These are phyloP conservation scores for Fistulina hepatica DNA, from an alignment of 1,284 basidiomycete species.

Conservation along the genomic window DNA sequence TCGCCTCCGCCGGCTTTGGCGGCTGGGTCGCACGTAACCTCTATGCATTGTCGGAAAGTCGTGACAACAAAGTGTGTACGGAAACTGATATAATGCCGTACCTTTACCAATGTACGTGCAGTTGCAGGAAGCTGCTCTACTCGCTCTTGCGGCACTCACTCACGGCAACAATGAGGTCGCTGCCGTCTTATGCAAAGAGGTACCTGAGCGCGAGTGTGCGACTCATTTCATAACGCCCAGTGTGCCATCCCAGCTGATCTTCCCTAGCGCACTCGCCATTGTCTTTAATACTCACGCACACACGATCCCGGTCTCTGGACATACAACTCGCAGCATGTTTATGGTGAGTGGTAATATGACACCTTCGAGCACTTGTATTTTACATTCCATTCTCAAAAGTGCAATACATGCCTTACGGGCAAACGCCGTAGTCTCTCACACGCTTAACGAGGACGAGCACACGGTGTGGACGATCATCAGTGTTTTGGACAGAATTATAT, in stretches of 20 bases:
- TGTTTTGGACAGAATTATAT: constrained; percentile 48
- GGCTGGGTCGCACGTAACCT: constrained; percentile 51
- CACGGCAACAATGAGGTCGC: constrained; percentile 54
- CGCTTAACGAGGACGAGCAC: too few relatives aligned
- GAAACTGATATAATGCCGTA: neutral
- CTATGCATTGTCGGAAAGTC: constrained; percentile 33
- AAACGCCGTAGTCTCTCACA: too few relatives aligned
- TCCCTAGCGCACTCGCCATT: constrained; percentile 18
- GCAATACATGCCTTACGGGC: too few relatives aligned
- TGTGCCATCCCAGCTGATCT: constrained; percentile 2
- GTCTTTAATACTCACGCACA: constrained; percentile 33
- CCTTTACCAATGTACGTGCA: constrained; percentile 20
- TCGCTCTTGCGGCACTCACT: constrained; percentile 57
- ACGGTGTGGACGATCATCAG: constrained; percentile 47
- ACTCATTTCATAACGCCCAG: neutral
- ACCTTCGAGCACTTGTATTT: too few relatives aligned
- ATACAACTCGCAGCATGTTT: constrained; percentile 58
- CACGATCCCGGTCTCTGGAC: constrained; percentile 43
- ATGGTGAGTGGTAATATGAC: too few relatives aligned
- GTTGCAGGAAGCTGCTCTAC: constrained; percentile 61
- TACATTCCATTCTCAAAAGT: too few relatives aligned
- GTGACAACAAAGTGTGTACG: constrained; percentile 42
- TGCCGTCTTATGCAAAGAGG: constrained; percentile 32
- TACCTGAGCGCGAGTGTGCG: too few relatives aligned
- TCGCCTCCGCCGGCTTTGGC: constrained; percentile 33